These are phyloP conservation scores for Metarhizium rileyi DNA, from an alignment of 2,329 filamentous ascomycete genomes.

Conservation along the genomic window DNA sequence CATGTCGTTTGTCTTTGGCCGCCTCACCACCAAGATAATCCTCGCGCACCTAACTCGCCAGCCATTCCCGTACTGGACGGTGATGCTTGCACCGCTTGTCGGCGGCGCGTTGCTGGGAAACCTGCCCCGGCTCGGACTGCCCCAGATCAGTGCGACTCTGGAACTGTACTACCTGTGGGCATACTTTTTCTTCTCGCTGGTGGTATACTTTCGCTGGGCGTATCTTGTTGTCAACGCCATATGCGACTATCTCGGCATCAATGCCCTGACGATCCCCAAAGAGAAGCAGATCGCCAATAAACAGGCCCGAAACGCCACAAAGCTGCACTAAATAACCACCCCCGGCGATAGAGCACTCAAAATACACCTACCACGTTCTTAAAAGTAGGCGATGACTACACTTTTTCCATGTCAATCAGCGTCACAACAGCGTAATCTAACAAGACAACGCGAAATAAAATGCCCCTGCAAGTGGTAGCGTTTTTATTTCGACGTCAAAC, in stretches of 20 bases:
- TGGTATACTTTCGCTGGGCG: constrained; percentile 93
- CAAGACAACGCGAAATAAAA: background rate
- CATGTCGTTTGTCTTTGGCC: constrained; percentile 93
- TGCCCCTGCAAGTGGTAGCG: background rate
- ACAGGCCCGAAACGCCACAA: constrained; percentile 29
- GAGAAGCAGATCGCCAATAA: constrained; percentile 50
- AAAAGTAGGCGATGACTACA: background rate
- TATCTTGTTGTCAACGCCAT: constrained; percentile 84
- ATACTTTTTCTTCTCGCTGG: constrained; percentile 72
- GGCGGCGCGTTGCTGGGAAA: constrained; percentile 78
- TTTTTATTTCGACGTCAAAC: background rate
- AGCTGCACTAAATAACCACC: constrained; percentile 19
- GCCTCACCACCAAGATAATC: constrained; percentile 99
- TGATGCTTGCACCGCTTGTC: constrained; percentile 78
- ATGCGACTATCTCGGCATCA: constrained; percentile 86
- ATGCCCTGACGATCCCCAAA: constrained; percentile 75
- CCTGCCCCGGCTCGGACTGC: constrained; percentile 65
- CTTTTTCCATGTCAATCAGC: background rate
- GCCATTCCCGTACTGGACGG: constrained; percentile 93
- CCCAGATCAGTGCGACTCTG: constrained; percentile 50
- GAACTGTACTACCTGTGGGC: constrained; percentile 76
- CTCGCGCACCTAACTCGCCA: constrained; percentile 88
- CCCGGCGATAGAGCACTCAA: background rate
- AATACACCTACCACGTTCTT: background rate
- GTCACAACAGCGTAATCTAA: background rate